Percentiles rank a stretch among this genome's conserved stretches.
These are phyloP conservation scores for Lophiostoma macrostomum DNA, from an alignment of 495 filamentous ascomycete genomes.

Conservation along the genomic window DNA sequence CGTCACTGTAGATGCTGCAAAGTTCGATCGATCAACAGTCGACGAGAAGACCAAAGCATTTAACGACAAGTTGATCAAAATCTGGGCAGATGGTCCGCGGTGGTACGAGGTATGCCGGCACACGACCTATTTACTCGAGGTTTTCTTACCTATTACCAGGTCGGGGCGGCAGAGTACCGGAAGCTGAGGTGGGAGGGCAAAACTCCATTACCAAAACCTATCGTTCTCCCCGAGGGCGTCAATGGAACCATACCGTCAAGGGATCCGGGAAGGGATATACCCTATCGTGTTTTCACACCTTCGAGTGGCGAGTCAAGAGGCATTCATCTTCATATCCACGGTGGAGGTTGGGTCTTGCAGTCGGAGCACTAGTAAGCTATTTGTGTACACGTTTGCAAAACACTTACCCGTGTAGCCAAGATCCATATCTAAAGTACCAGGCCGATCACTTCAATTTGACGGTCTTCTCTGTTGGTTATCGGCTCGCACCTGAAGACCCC, in stretches of 20 bases:
- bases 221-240: conserved; percentile 39
- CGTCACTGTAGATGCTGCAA: conserved; percentile 31
- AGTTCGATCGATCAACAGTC: conserved; percentile 33
- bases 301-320: conserved; percentile 45
- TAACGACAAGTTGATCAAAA: conserved; percentile 41
- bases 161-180: conserved; percentile 47
- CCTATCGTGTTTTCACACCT: conserved; percentile 50
- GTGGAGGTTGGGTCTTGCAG: conserved; percentile 50
- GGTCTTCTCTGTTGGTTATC: conserved; percentile 56
- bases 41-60: conserved; percentile 33
- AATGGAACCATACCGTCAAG: conserved; percentile 51
- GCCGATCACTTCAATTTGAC: conserved; percentile 46
- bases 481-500: conserved; percentile 58
- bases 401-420: conserved; percentile 33
- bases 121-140: not conserved
- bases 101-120: conserved; percentile 40
- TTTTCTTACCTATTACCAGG: conserved; percentile 25
- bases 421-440: conserved; percentile 42
- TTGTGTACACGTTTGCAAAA: conserved; percentile 6
- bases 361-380: conserved; percentile 35
- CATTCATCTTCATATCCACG: conserved; percentile 54
- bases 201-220: conserved; percentile 44
- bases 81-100: conserved; percentile 37
- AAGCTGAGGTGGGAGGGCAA: conserved; percentile 47
- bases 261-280: conserved; percentile 47